Evolutionary conservation across 176 grass and related monocot genomes (phyloP).

Genomic region (Poa annua): DNA sequence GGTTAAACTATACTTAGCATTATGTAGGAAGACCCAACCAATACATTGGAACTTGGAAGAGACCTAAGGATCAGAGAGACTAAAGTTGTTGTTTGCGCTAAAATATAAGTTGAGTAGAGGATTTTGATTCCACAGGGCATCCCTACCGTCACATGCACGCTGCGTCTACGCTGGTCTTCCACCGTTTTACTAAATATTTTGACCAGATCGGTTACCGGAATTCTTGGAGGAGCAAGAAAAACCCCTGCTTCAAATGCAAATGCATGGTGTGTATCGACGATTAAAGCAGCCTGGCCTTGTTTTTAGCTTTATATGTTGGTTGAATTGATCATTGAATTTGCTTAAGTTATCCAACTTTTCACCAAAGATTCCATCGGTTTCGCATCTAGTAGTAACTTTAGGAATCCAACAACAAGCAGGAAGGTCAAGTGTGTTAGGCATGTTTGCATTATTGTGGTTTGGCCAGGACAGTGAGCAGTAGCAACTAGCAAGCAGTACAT

Average conservation of each 20-base stretch:
- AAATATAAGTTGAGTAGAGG: too few relatives aligned
- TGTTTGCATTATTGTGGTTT: conserved; percentile 55
- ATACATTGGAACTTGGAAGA: too few relatives aligned
- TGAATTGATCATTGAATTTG: conserved; percentile 39
- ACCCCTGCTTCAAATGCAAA: neutral
- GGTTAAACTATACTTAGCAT: too few relatives aligned
- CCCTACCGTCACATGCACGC: too few relatives aligned
- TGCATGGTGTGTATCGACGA: conserved; percentile 19
- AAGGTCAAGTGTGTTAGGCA: conserved; percentile 68
- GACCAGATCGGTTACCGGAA: too few relatives aligned
- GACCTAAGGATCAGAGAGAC: too few relatives aligned
- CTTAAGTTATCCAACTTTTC: conserved; percentile 34
- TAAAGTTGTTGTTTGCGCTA: too few relatives aligned
- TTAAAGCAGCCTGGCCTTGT: conserved; percentile 31
- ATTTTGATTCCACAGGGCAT: too few relatives aligned
- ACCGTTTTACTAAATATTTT: too few relatives aligned
- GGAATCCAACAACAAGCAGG: conserved; percentile 8
- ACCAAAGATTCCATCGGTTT: conserved; percentile 34
- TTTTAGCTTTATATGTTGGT: conserved; percentile 40
- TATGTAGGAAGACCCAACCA: too few relatives aligned
- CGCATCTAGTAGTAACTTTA: conserved; percentile 48
- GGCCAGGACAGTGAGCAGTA: conserved; percentile 32
- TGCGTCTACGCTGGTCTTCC: too few relatives aligned
- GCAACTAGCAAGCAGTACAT: conserved; percentile 29
- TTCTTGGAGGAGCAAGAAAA: too few relatives aligned